phyloP scores from a whole-genome alignment of 768 basidiomycete species.

The Collybia sordida region DNA sequence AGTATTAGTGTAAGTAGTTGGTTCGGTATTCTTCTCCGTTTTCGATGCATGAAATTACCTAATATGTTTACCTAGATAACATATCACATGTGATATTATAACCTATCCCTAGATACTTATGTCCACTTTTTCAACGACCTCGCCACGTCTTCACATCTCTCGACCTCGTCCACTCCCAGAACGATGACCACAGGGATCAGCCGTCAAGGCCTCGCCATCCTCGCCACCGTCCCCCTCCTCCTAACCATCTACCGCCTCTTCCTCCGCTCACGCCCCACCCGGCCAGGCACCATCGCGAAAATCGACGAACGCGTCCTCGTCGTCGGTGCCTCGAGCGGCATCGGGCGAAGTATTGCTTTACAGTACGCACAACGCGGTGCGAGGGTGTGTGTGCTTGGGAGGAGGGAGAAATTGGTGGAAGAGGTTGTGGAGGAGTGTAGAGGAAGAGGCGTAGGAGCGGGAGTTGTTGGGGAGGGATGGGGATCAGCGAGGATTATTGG shows the following conservation, averaged over 20 bases:
- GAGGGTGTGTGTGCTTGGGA: conserved; percentile 70
- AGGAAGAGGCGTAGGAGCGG: conserved; percentile 13
- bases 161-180: no score
- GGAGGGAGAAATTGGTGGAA: conserved; percentile 53
- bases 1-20: no score
- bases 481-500: conserved; percentile 38
- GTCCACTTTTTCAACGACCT: no score
- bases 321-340: conserved; percentile 82
- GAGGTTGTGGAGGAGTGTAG: conserved; percentile 64
- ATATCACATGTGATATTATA: no score
- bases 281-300: conserved; percentile 8
- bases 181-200: conserved; percentile 13
- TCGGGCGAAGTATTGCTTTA: conserved; percentile 70
- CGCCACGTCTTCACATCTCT: no score
- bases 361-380: conserved; percentile 78
- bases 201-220: conserved; percentile 14
- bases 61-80: no score
- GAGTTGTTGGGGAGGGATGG: conserved; percentile 7
- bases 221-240: conserved; percentile 25
- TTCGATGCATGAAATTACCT: no score
- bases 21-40: no score
- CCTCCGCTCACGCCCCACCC: conserved; percentile 13
- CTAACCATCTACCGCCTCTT: conserved; percentile 15
- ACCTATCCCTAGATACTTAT: no score
- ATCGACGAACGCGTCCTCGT: conserved; percentile 71